Evolutionary conservation across 2,329 filamentous ascomycete genomes (phyloP), one percentile per base, ranked within the genome.

Genomic region (Tolypocladium pustulatum): DNA sequence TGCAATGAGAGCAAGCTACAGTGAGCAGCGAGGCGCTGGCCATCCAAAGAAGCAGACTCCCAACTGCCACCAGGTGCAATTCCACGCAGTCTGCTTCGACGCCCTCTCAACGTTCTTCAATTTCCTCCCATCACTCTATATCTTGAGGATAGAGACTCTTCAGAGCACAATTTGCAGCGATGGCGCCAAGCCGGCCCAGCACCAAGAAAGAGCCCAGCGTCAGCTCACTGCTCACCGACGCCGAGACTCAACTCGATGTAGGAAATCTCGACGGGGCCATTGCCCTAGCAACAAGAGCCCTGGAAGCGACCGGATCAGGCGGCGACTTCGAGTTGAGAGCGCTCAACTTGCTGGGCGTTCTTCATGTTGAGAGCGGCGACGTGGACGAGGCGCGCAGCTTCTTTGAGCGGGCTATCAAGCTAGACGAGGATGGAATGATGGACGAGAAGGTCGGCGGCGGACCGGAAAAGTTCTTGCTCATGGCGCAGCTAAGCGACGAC

Each of bases 381-480:
- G 80, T 89, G 57, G 88, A 93, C 57, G 76, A 82, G 20, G 93
- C 93, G 49, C 81, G 88, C 60, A 74, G 78, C 54, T 87, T 84
- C 67, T 96, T 97, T 67, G 72, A 85, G 61, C 79, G 82, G 53
- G 91, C 94, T 0, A 88, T 88, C 41, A 77, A 81, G 57, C 81
- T 94, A 40, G 94, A 99, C 70, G 81, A 86, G 30, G 84, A 92
- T 59, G 94, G 93, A 22, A 74, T 77, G 43, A 76, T 85, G 60
- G 82, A 87, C 22, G 88, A 91, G 67, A 81, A 84, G 43, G 72
- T 86, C 56, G 92, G 91, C 55, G 91, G 90, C 34, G 92, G 92
- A 0, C 85, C 91, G 0, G 93, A 97, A 69, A 97, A 97, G 75
- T 97, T 97, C 69, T 76, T 97, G 55, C 96, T 92, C 84, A 79